Evolutionary conservation across 352 stramenopile genomes (phyloP), one percentile per base, ranked within the genome.

Genomic region (Pseudoperonospora humuli): DNA sequence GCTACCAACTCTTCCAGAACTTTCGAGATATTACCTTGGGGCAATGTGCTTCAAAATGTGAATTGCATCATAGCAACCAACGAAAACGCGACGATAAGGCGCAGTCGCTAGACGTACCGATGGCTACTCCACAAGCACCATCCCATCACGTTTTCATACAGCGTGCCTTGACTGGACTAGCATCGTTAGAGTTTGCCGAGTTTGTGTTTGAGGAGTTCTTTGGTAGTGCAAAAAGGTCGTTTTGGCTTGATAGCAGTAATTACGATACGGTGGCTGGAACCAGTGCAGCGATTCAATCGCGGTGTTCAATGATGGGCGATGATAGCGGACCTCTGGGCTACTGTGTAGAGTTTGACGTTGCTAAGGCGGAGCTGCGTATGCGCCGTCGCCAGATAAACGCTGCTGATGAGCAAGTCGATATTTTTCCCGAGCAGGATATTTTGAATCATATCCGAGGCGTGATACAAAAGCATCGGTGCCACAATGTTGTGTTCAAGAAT

Each of bases 1-100:
- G 88, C 3, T 84, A 84, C 45, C 72, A 92, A 43, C 56, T 97
- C 19, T 74, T 97, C 20, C 69, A 86, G 35, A 97, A 97, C 58
- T 97, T 97, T 50, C 59, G 67, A 6, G 74, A 90, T 50, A 28
- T 89, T 8, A 89, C 80, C 19, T 41, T 78, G 3, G 20, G 32
- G 0, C 46, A 67, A 25, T 36, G 50, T 3, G 5, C 65, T 0
- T 70, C 64, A 8, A 75, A 67, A 35, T 91, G 78, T 28, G n/a
- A 42, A 9, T 42, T 84, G 7, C 59, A 74, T 23, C 73, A 86
- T 45, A 66, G 59, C 27, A 71, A 55, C 19, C 54, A 67, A 7
- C 53, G 43, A 0, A 57, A 62, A 14, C 2, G 54, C 18, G 41
- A 24, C 13, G 15, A 24, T 9, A 45, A 29, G 21, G 3, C 39